Evolutionary conservation across 352 stramenopile genomes (phyloP).

Genomic region (Phytophthora foliorum): DNA sequence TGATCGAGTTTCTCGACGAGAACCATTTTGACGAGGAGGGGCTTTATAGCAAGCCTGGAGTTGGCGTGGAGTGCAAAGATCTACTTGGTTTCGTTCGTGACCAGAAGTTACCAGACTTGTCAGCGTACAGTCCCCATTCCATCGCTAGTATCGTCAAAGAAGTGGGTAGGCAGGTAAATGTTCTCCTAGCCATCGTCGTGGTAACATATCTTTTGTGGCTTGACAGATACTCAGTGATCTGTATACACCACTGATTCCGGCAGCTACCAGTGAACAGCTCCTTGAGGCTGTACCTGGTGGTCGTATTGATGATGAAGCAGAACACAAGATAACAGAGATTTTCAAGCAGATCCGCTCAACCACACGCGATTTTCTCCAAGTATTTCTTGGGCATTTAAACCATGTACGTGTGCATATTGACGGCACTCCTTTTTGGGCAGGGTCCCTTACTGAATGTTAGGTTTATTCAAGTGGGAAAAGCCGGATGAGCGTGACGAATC

Average conservation of each 20-base stretch:
- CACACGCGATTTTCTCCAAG: slow-evolving; percentile 56
- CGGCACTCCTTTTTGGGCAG: background rate
- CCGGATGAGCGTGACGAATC: slow-evolving; percentile 49
- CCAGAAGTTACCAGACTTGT: slow-evolving; percentile 44
- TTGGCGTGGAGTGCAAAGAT: slow-evolving; percentile 32
- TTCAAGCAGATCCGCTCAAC: slow-evolving; percentile 49
- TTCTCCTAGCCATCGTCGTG: background rate
- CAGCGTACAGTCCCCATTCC: slow-evolving; percentile 51
- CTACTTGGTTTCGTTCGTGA: slow-evolving; percentile 31
- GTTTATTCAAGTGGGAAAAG: slow-evolving; percentile 49
- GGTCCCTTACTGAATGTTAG: slow-evolving; percentile 18
- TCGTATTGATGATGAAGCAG: slow-evolving; percentile 11
- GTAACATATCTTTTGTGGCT: background rate
- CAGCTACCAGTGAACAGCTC: slow-evolving; percentile 43
- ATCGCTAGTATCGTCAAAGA: slow-evolving; percentile 57
- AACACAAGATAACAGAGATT: slow-evolving; percentile 24
- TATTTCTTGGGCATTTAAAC: slow-evolving; percentile 60
- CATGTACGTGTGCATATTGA: slow-evolving; percentile 37
- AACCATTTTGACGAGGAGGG: slow-evolving; percentile 57
- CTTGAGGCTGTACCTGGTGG: slow-evolving; percentile 35
- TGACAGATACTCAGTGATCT: slow-evolving; percentile 45
- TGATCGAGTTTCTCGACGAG: slow-evolving; percentile 60
- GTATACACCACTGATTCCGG: slow-evolving; percentile 58
- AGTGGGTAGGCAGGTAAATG: slow-evolving; percentile 26
- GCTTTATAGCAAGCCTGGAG: slow-evolving; percentile 54